Conservation (phyloP, 2,329 filamentous ascomycete species). For the Leptographium wingfieldii region DNA sequence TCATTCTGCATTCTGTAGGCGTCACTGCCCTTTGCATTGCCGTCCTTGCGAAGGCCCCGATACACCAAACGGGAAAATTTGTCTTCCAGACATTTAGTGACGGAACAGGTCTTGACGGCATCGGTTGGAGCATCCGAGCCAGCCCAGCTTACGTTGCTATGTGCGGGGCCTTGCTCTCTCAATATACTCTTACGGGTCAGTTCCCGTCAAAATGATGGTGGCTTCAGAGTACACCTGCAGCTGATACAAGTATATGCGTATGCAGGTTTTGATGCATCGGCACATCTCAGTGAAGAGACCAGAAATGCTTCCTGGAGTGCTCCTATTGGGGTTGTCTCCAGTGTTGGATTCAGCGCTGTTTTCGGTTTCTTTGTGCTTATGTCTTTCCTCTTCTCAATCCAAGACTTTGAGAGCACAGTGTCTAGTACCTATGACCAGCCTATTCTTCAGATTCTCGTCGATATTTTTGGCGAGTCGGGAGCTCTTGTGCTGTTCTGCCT, state of each 20-base stretch:
- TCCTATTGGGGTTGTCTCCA: constrained; percentile 44
- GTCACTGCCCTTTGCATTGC: constrained; percentile 40
- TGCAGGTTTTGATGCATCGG: constrained; percentile 39
- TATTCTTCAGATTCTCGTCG: constrained; percentile 45
- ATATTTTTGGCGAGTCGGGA: constrained; percentile 41
- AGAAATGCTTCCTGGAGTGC: constrained; percentile 42
- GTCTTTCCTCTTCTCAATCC: constrained; percentile 44
- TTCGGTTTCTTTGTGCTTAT: constrained; percentile 50
- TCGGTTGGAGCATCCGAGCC: constrained; percentile 40
- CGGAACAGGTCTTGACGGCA: constrained; percentile 32
- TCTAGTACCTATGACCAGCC: constrained; percentile 34
- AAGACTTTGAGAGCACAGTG: constrained; percentile 39
- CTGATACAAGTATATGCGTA: neutral
- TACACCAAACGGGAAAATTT: constrained; percentile 39
- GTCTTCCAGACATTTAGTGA: constrained; percentile 43
- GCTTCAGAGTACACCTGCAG: neutral
- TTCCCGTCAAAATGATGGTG: no score
- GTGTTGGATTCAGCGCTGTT: constrained; percentile 39
- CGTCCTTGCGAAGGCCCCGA: constrained; percentile 43
- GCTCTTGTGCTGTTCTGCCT: constrained; percentile 42
- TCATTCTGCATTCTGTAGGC: constrained; percentile 40
- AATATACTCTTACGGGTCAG: constrained; percentile 27
- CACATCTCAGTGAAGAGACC: constrained; percentile 46
- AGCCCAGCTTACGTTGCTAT: constrained; percentile 41
- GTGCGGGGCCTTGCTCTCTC: constrained; percentile 39